Evolutionary conservation across 306 rosid genomes (phyloP).

Genomic region (Nissolia schottii): DNA sequence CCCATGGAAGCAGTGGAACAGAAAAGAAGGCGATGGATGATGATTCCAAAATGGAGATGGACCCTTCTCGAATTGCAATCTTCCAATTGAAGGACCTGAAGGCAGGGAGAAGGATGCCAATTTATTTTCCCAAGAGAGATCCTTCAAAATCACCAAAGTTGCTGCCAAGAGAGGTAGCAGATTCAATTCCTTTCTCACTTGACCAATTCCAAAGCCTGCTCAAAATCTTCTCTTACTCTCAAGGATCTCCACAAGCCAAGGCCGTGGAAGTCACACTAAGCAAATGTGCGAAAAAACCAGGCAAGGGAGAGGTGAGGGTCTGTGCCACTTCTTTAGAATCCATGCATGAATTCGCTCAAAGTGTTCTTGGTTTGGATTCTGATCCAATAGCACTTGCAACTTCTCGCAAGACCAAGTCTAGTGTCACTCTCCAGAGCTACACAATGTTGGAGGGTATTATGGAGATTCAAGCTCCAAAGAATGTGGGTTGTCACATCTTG

Average conservation of each 20-base stretch:
- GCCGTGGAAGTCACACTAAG: conserved; percentile 60
- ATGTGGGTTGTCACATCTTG: conserved; percentile 82
- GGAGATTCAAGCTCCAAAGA: conserved; percentile 43
- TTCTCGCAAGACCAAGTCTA: conserved; percentile 41
- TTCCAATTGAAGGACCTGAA: conserved; percentile 51
- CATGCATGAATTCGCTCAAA: conserved; percentile 48
- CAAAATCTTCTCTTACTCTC: conserved; percentile 40
- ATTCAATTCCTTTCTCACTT: conserved; percentile 58
- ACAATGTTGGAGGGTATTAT: conserved; percentile 42
- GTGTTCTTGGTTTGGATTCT: conserved; percentile 32
- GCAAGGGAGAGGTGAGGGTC: conserved; percentile 59
- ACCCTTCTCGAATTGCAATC: conserved; percentile 54
- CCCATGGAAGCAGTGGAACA: conserved; percentile 20
- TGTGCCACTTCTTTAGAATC: conserved; percentile 82
- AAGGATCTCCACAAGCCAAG: conserved; percentile 57
- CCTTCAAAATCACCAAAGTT: conserved; percentile 54
- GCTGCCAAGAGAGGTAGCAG: conserved; percentile 42
- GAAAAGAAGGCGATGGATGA: too few relatives aligned
- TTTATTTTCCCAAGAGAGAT: conserved; percentile 65
- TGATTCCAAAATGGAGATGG: conserved; percentile 34
- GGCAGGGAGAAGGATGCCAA: conserved; percentile 48
- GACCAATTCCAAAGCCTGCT: conserved; percentile 48
- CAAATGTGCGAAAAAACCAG: conserved; percentile 57
- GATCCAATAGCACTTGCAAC: conserved; percentile 37
- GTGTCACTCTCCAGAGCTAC: conserved; percentile 59